These are phyloP conservation scores for Pisolithus microcarpus DNA, from an alignment of 768 basidiomycete species.

Conservation along the genomic window DNA sequence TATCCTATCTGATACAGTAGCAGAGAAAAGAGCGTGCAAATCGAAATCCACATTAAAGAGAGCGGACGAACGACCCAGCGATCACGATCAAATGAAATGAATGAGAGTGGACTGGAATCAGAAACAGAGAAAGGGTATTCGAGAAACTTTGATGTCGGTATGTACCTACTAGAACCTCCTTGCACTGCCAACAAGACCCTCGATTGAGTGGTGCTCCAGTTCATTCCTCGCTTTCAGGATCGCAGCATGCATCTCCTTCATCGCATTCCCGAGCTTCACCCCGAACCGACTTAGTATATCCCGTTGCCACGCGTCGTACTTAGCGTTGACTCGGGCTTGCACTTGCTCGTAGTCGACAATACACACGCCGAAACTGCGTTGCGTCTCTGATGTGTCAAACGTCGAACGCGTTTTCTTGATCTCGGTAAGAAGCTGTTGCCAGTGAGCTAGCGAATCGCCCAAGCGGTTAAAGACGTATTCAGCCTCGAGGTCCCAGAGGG, in stretches of 20 bases:
- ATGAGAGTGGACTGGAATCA: not conserved
- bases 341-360: constrained; percentile 98
- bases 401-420: constrained; percentile 96
- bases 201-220: constrained; percentile 93
- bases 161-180: constrained; percentile 40
- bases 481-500: constrained; percentile 95
- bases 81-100: not conserved
- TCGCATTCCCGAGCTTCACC: constrained; percentile 83
- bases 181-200: constrained; percentile 55
- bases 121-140: constrained; percentile 1
- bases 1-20: constrained; percentile 1
- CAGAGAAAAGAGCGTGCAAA: not conserved
- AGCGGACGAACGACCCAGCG: not conserved
- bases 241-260: constrained; percentile 96
- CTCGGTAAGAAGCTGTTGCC: constrained; percentile 94
- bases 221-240: constrained; percentile 93
- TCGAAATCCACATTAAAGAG: not conserved
- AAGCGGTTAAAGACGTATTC: constrained; percentile 95
- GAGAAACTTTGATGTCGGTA: not conserved
- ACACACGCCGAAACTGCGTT: constrained; percentile 86
- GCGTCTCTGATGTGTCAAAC: constrained; percentile 94
- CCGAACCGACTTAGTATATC: constrained; percentile 93
- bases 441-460: constrained; percentile 86
- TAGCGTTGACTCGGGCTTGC: constrained; percentile 93
- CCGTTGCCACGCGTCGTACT: constrained; percentile 97